These are phyloP conservation scores for Picochlorum costavermella DNA, from an alignment of 139 green algal species.

Conservation along the genomic window DNA sequence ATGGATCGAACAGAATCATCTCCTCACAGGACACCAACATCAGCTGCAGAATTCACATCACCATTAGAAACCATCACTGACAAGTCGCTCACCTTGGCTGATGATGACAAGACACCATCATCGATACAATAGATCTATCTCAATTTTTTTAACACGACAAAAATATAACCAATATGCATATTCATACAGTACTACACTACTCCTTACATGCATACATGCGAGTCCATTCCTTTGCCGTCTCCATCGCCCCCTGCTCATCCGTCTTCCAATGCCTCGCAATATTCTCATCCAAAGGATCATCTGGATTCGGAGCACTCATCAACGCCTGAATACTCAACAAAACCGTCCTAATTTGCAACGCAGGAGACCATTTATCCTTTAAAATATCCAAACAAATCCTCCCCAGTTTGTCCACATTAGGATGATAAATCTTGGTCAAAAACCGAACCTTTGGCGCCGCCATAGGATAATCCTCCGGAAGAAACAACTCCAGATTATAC, in stretches of 20 bases:
- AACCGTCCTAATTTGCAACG: constrained; percentile 97
- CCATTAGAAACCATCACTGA: too few species aligned
- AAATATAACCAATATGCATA: too few species aligned
- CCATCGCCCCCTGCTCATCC: constrained; percentile 82
- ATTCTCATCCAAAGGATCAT: constrained; percentile 93
- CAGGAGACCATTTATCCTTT: constrained; percentile 99
- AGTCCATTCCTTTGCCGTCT: constrained; percentile 34
- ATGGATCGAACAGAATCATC: too few species aligned
- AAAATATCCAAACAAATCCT: constrained; percentile 98
- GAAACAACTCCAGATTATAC: constrained; percentile 97
- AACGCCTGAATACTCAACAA: constrained; percentile 96
- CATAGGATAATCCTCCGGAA: constrained; percentile 99
- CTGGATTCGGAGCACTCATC: constrained; percentile 93
- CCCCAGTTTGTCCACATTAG: constrained; percentile 98
- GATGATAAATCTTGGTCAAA: constrained; percentile 96
- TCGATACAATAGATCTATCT: too few species aligned
- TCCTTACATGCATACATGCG: constrained; percentile 7
- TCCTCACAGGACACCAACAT: too few species aligned
- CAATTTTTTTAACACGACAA: too few species aligned
- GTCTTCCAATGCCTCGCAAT: constrained; percentile 97
- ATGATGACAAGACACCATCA: too few species aligned
- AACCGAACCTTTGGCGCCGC: constrained; percentile 96
- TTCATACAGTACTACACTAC: neutral
- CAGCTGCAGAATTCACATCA: too few species aligned
- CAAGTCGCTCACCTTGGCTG: too few species aligned